phyloP scores from a whole-genome alignment of 805 yeast species.

The Nadsonia fulvescens region DNA sequence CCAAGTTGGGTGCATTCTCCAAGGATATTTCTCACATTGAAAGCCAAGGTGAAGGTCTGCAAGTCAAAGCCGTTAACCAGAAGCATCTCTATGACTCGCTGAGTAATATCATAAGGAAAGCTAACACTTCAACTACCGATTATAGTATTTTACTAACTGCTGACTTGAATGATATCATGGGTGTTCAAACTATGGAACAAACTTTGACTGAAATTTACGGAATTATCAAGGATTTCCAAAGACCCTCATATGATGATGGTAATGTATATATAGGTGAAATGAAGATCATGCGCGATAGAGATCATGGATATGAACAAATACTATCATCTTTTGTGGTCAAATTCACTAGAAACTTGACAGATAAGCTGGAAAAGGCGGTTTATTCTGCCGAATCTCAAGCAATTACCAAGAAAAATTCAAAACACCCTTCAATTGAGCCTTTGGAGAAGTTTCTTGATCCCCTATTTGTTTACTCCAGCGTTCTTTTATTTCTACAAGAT shows the following conservation, averaged over 20 bases:
- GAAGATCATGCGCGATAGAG: slow-evolving; percentile 55
- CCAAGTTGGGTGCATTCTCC: slow-evolving; percentile 44
- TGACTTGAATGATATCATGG: slow-evolving; percentile 29
- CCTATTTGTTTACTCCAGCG: slow-evolving; percentile 25
- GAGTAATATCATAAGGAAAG: slow-evolving; percentile 49
- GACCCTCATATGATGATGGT: slow-evolving; percentile 23
- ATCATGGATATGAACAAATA: slow-evolving; percentile 38
- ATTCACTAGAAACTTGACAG: slow-evolving; percentile 26
- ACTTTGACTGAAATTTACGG: slow-evolving; percentile 37
- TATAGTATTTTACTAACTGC: slow-evolving; percentile 29
- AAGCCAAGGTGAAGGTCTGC: slow-evolving; percentile 60
- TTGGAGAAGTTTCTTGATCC: slow-evolving; percentile 13
- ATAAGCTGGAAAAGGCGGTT: slow-evolving; percentile 22
- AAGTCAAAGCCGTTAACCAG: slow-evolving; percentile 67
- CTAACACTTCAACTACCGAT: slow-evolving; percentile 41
- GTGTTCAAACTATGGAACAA: slow-evolving; percentile 31
- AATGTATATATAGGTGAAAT: slow-evolving; percentile 24
- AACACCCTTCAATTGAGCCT: slow-evolving; percentile 8
- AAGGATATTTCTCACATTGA: slow-evolving; percentile 58
- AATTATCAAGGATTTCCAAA: slow-evolving; percentile 48
- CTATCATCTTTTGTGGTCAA: slow-evolving; percentile 31
- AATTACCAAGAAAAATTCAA: slow-evolving; percentile 4
- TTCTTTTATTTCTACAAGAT: slow-evolving; percentile 41
- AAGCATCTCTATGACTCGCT: slow-evolving; percentile 57
- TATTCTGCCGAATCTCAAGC: slow-evolving; percentile 6